Evolutionary conservation across 495 filamentous ascomycete genomes (phyloP), one percentile per base, ranked within the genome.

Genomic region (Penicillium malachiteum): DNA sequence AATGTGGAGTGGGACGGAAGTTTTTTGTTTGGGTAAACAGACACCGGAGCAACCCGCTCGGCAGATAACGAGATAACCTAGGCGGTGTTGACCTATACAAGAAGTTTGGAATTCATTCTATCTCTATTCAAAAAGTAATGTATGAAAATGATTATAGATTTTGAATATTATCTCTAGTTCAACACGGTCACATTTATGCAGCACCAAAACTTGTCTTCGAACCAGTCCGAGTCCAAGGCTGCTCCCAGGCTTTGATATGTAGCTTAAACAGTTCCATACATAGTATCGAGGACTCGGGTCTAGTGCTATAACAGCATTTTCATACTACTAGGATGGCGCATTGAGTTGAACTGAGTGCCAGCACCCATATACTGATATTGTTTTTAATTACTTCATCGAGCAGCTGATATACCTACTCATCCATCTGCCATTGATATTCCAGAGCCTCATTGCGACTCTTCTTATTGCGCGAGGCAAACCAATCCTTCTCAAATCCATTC

Each of bases 341-440:
- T 8, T 18, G 6, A 26, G 18, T 13, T 13, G 18, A 46, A 46
- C 5, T 45, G 43, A 7, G 48, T 33, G 60, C 65, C 63, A 68
- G 65, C 63, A 66, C 65, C 45, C 38, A 51, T 31, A 37, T 37
- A 37, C 12, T 37, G 34, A 26, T 26, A 26, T 26, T 26, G 2
- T 26, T 37, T 13, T 37, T 37, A 13, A 37, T 37, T 37, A 26
- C 21, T 26, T 26, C 21, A 26, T 26, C 4, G 21, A 26, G 21
- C 21, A 26, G 21, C 21, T 4, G 21, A 26, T 26, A 37, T 37
- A 38, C 9, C 17, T 35, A 94, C 60, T 90, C 88, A 76, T 97
- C 92, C 86, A 92, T 92, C 81, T 96, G 90, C 94, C 93, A 97
- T 48, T 87, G 80, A 73, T 96, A 96, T 65, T 96, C 89, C 71